These are phyloP conservation scores for Ensete ventricosum DNA, from an alignment of 176 grass and related monocot genomes.

Conservation along the genomic window DNA sequence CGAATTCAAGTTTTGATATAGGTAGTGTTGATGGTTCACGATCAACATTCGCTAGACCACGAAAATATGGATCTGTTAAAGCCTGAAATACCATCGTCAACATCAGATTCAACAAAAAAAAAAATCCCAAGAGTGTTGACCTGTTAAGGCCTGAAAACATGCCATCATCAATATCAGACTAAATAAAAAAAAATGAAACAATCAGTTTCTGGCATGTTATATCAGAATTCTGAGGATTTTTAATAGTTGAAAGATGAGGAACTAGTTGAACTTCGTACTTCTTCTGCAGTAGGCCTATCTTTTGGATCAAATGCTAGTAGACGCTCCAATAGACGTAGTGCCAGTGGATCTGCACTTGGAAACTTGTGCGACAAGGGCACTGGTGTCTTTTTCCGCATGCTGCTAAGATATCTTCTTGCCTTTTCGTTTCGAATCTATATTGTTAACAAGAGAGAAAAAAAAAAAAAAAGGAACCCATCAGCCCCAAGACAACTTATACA, in stretches of 20 bases:
- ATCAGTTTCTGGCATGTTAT: no score
- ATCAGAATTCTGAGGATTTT: background rate
- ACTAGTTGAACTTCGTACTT: background rate
- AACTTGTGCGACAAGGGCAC: conserved; percentile 10
- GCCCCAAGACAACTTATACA: background rate
- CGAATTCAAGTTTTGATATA: conserved; percentile 80
- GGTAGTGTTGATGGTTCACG: conserved; percentile 51
- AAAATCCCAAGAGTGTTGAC: conserved; percentile 61
- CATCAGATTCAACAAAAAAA: conserved; percentile 14
- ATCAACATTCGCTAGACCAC: conserved; percentile 46
- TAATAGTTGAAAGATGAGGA: background rate
- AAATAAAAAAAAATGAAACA: conserved; percentile 14
- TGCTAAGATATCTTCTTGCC: conserved; percentile 13
- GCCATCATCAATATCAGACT: conserved; percentile 10
- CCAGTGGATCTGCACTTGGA: conserved; percentile 8
- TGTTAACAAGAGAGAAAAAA: background rate
- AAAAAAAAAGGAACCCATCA: background rate
- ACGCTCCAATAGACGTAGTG: conserved; percentile 6
- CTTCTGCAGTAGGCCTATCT: conserved; percentile 16
- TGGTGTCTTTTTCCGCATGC: conserved; percentile 10
- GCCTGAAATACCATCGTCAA: conserved; percentile 27
- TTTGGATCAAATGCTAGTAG: conserved; percentile 19
- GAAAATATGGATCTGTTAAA: conserved; percentile 95
- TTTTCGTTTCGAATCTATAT: conserved; percentile 17
- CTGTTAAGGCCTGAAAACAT: conserved; percentile 56